phyloP scores from a whole-genome alignment of 1,284 basidiomycete genomes.

The Peniophora sp. region DNA sequence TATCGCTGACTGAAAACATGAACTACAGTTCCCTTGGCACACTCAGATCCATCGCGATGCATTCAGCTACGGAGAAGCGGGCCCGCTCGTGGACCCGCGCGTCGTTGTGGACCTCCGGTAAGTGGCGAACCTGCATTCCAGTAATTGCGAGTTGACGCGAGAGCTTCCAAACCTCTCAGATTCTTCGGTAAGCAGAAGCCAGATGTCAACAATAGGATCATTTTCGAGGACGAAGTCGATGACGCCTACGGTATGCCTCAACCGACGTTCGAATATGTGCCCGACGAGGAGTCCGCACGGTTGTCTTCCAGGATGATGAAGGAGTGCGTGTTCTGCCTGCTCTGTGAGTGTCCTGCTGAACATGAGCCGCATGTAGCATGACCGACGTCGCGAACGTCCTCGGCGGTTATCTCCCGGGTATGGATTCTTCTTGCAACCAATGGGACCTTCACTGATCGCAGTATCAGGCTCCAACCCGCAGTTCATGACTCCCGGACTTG shows the following conservation, averaged over 20 bases:
- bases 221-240: constrained; percentile 14
- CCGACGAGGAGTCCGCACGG: constrained; percentile 8
- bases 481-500: constrained; percentile 19
- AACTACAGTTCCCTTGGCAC: constrained; percentile 20
- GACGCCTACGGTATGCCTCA: constrained; percentile 30
- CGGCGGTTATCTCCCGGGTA: constrained; percentile 16
- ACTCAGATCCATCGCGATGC: constrained; percentile 28
- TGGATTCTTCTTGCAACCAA: not conserved
- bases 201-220: constrained; percentile 14
- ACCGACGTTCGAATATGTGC: constrained; percentile 20
- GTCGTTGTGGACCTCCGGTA: constrained; percentile 18
- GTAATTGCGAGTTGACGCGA: no score
- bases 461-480: constrained; percentile 15
- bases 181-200: not conserved
- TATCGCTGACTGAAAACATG: not conserved
- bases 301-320: constrained; percentile 17
- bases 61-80: constrained; percentile 19
- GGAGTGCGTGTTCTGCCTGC: constrained; percentile 10
- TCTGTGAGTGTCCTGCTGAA: not conserved
- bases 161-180: no score
- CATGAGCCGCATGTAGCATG: constrained; percentile 14
- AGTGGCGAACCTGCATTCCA: constrained; percentile 8
- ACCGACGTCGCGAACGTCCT: constrained; percentile 12
- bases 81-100: constrained; percentile 8
- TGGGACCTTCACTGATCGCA: not conserved